Evolutionary conservation across 495 filamentous ascomycete genomes (phyloP), one percentile per base, ranked within the genome.

Genomic region (Aspergillus sparsus): DNA sequence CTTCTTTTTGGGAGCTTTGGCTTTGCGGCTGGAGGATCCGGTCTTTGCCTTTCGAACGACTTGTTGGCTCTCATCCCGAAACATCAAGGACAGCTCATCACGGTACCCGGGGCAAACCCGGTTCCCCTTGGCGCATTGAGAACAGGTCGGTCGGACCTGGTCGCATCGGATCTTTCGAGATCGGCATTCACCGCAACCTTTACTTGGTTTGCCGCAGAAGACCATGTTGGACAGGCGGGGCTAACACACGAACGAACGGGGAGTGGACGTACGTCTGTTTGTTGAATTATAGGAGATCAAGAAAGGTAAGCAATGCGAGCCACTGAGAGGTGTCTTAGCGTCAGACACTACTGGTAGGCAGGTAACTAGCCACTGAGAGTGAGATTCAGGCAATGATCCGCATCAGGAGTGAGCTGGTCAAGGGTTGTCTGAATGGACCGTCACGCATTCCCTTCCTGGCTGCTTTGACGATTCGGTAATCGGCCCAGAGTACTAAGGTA

Each of bases 111-210:
- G 84, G 64, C 88, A 91, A 61, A 73, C 72, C 65, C 85, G 80
- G 59, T 83, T 81, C 50, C 86, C 85, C 59, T 87, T 88, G 63
- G 75, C 64, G 65, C 88, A 90, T 66, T 90, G 87, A 39, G 85
- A 84, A 62, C 88, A 91, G 44, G 80, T 77, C 32, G 85, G 86
- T n/a, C 74, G 77, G 63, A 74, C 80, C 63, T 87, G 84, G 66
- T 90, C 88, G 71, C 88, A 90, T 53, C 78, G 79, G 57, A 82
- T 89, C 69, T 89, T 82, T 63, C 86, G 81, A 16, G 82, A 82
- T 69, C 87, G 78, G 68, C 88, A 91, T 76, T 87, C 85, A 69
- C 86, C 86, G 67, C 88, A 91, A 55, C 86, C 87, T 77, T 83
- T 80, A 58, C 86, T 89, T 52, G 88, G 88, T 69, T 88, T 87